Base-by-base conservation (phyloP, 106 monocot genomes). In the Amphibolis antarctica region DNA sequence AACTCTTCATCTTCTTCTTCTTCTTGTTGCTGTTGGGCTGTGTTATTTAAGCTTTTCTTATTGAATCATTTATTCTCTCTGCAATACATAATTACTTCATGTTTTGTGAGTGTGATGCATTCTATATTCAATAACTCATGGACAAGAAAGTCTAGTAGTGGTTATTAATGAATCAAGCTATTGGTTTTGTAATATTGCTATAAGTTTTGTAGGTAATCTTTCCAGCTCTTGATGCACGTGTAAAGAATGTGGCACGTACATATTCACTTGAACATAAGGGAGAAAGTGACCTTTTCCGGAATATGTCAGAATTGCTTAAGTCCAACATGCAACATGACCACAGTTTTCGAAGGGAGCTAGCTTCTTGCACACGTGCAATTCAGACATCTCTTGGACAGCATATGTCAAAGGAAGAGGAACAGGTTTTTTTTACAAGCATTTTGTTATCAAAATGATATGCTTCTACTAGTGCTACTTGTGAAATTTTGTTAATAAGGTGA, bases 371-470 rank as follows among this genome's bases (percentile, higher is more conserved):
- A 43, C 85, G 91, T 74, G 98, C 84, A 62, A 80, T 98, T 28
- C 82, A 83, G n/a, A 98, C 91, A 67, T 88, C 82, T 44, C 80
- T 98, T 44, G 74, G 69, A 66, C 98, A 98, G 22, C 98, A 98
- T 68, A 91, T 98, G 98, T 87, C 80, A 3, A 98, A 98, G 73
- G 98, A 98, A 88, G 91, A 98, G 75, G 98, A 98, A 42, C 98
- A 98, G 80, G 96, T 90, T 15, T 60, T 60, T 10, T 25, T 55
- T 27, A 1, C 4, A 12, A 13, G 12, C 23, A 26, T 28, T 57
- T 28, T 28, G 14, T 25, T 56, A 26, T 27, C 14, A 25, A 26
- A 26, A 22, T 9, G 23, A 26, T 28, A 56, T 1, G 27, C 13
- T 15, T 25, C 24, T 29, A 56, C 10, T 17, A 53, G 21, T 48